Base-by-base conservation (phyloP, 352 stramenopile genomes). In the Phytophthora agathidicida region DNA sequence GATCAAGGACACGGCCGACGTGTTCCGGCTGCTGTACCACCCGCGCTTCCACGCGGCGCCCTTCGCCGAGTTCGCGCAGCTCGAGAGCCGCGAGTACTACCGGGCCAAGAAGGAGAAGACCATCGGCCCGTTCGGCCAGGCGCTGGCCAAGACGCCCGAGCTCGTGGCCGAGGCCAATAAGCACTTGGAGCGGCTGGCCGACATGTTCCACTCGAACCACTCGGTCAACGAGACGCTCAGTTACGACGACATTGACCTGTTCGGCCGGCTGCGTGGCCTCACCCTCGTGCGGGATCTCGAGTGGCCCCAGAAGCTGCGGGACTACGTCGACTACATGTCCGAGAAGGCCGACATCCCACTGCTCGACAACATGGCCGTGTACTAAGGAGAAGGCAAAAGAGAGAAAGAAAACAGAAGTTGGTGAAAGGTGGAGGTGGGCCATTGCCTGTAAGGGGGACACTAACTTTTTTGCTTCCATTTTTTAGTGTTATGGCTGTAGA, bases 231-330 rank as follows among this genome's bases (percentile, higher is more conserved):
- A 73, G n/a, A 53, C 41, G 11, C 46, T 84, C 4, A 84, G 79
- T 58, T 89, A 86, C 58, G 79, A 87, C 64, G 79, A 89, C 58
- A 71, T 89, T 32, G 65, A 75, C 32, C 50, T 89, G 6, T 89
- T 89, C 16, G 67, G 68, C 14, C 64, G 61, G 16, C 39, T 89
- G 16, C 76, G 76, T 27, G 68, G 70, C 0, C 63, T 89, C 16
- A 89, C 76, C 14, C 65, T 89, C 16, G 64, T 87, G 37, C 77
- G 82, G 33, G 76, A 68, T 37, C 22, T 89, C 30, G 33, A 73
- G 51, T 89, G 76, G 74, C 79, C 79, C 7, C 14, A 60, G 17
- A 83, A 85, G 47, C 41, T 89, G 14, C 68, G 71, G 16, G 74
- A 77, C 35, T 89, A 79, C 63, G 45, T 87, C 7, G 71, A 83